Conservation (phyloP, 306 rosid species). For the Vigna nakashimae region DNA sequence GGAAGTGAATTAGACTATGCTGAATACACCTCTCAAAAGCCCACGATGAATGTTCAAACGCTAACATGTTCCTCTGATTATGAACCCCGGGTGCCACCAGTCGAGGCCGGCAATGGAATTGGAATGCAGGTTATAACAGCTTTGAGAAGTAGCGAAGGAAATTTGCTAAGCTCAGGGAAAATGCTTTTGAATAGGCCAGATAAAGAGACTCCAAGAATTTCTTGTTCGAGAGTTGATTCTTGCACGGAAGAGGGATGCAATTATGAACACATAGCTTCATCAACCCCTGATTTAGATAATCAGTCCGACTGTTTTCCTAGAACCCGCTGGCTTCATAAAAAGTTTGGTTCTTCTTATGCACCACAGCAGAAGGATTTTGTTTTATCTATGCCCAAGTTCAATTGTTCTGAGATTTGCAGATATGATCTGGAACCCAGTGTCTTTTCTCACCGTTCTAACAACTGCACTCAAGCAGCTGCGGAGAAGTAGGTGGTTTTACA, state of each 20-base stretch:
- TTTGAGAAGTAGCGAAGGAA: constrained; percentile 68
- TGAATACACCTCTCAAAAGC: constrained; percentile 55
- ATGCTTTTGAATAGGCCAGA: constrained; percentile 45
- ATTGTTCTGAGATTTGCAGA: constrained; percentile 52
- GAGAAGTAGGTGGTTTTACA: constrained; percentile 45
- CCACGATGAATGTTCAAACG: constrained; percentile 56
- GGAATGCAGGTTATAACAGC: constrained; percentile 55
- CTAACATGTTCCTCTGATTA: constrained; percentile 54
- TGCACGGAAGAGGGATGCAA: constrained; percentile 51
- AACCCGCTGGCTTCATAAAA: constrained; percentile 57
- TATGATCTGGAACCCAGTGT: constrained; percentile 44
- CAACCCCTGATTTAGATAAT: constrained; percentile 48
- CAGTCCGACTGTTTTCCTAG: constrained; percentile 70
- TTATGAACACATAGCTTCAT: constrained; percentile 46
- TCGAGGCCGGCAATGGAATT: constrained; percentile 45
- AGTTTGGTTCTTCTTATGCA: constrained; percentile 46
- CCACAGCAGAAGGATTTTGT: constrained; percentile 51
- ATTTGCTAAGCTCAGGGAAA: constrained; percentile 65
- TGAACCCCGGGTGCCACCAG: constrained; percentile 53
- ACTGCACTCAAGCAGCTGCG: constrained; percentile 28
- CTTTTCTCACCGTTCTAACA: constrained; percentile 44
- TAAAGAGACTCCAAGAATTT: constrained; percentile 49
- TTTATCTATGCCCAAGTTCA: constrained; percentile 47
- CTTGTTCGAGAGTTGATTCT: constrained; percentile 56
- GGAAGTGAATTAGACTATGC: constrained; percentile 59